A percentile compares a stretch with the other conserved stretches of the same genome.
Conservation (phyloP, 129 eudicot species). For the Artemisia annua region DNA sequence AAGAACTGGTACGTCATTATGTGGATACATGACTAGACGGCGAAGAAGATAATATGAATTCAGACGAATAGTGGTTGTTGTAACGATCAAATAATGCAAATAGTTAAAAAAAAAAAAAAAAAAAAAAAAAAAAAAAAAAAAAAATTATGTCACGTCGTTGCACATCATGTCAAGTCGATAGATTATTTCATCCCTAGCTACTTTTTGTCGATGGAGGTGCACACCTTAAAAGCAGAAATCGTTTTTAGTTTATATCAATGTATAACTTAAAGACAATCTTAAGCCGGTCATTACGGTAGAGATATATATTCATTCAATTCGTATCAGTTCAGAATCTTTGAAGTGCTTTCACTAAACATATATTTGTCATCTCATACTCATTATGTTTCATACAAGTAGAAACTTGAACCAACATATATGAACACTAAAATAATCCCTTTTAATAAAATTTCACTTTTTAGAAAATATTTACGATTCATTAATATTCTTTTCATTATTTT, state of each 20-base stretch:
- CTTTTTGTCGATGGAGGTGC: constrained; percentile 3
- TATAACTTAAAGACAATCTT: no score
- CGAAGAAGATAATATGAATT: neutral
- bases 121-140: neutral
- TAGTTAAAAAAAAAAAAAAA: neutral
- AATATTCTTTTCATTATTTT: no score
- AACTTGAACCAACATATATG: neutral
- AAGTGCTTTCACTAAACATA: constrained; percentile 15
- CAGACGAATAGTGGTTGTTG: neutral
- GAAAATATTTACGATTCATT: no score
- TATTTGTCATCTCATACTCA: constrained; percentile 20
- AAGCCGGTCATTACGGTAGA: no score
- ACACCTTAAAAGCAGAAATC: neutral
- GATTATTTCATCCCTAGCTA: neutral
- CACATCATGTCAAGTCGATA: constrained; percentile 1
- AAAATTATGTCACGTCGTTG: neutral
- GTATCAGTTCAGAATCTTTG: neutral
- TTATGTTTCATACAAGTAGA: constrained; percentile 9
- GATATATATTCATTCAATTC: neutral
- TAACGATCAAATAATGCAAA: neutral
- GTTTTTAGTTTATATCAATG: no score
- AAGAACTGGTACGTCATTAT: no score
- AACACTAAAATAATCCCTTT: neutral
- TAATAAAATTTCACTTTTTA: neutral
- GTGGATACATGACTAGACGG: no score